These are phyloP conservation scores for Sporothrix curviconia DNA, from an alignment of 2,329 filamentous ascomycete species.

Conservation along the genomic window DNA sequence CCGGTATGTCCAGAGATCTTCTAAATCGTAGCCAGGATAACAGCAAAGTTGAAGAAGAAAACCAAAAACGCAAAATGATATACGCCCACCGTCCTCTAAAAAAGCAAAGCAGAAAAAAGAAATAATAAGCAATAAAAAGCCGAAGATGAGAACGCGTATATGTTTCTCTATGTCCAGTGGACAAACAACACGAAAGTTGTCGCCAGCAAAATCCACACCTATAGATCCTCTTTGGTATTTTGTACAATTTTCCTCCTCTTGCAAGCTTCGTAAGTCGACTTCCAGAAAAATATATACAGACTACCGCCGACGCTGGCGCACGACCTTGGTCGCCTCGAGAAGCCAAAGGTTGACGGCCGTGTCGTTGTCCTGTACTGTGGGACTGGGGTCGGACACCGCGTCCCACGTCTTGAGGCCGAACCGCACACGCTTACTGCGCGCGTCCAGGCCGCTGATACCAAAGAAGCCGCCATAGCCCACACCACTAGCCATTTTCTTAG, in stretches of 20 bases:
- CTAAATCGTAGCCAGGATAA: background rate
- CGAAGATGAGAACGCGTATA: background rate
- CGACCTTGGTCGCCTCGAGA: constrained; percentile 19
- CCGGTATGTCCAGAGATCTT: background rate
- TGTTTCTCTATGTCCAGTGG: no score
- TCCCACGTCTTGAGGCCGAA: constrained; percentile 21
- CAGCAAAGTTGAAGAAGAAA: background rate
- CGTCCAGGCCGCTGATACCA: background rate
- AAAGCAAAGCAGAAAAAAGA: background rate
- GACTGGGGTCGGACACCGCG: constrained; percentile 19
- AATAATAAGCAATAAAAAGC: background rate
- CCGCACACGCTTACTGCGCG: constrained; percentile 16
- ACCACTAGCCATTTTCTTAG: constrained; percentile 10
- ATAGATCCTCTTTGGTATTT: background rate
- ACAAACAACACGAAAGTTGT: no score
- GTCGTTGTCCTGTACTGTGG: constrained; percentile 21
- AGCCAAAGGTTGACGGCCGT: constrained; percentile 22
- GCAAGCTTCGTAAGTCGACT: no score
- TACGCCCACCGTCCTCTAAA: no score
- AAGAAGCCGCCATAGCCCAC: constrained; percentile 5
- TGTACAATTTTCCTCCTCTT: background rate
- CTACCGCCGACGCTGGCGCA: constrained; percentile 17
- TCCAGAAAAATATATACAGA: background rate
- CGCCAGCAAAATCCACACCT: no score
- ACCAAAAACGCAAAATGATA: background rate